A percentile compares a stretch with the other conserved stretches of the same genome.
Evolutionary conservation across 2,329 filamentous ascomycete species (phyloP).

Genomic region (Neonectria magnoliae): DNA sequence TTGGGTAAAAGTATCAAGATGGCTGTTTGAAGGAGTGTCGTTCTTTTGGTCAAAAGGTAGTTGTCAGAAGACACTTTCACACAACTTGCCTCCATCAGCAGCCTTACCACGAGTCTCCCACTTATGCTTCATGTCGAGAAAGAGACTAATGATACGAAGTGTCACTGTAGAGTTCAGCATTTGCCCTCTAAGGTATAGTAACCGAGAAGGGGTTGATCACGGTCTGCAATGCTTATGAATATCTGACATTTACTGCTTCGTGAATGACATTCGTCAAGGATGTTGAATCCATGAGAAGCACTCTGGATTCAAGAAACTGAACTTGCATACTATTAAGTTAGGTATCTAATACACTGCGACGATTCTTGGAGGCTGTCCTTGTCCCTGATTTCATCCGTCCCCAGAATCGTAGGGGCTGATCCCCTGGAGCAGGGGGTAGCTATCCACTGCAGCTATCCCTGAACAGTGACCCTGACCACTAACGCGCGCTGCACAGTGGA

Average conservation of each 20-base stretch:
- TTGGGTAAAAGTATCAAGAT: background rate
- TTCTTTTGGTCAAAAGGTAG: background rate
- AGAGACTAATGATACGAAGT: background rate
- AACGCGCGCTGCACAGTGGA: constrained; percentile 20
- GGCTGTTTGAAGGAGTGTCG: background rate
- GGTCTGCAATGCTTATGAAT: background rate
- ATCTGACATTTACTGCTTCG: background rate
- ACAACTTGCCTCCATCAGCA: background rate
- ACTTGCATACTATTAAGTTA: background rate
- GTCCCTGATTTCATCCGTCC: too few species aligned
- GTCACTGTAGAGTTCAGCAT: background rate
- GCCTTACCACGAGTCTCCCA: background rate
- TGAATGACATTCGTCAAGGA: background rate
- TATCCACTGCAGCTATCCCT: constrained; percentile 19
- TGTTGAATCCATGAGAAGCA: background rate
- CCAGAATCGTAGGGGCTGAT: background rate
- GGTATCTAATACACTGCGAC: too few species aligned
- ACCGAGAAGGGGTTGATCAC: background rate
- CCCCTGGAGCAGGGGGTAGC: constrained; percentile 7
- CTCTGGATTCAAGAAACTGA: background rate
- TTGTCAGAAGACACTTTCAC: background rate
- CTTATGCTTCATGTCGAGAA: background rate
- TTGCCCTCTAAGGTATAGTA: background rate
- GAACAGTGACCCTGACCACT: constrained; percentile 18
- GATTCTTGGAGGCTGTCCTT: too few species aligned